Evolutionary conservation across 352 stramenopile genomes (phyloP).

Genomic region (Pythium biforme): DNA sequence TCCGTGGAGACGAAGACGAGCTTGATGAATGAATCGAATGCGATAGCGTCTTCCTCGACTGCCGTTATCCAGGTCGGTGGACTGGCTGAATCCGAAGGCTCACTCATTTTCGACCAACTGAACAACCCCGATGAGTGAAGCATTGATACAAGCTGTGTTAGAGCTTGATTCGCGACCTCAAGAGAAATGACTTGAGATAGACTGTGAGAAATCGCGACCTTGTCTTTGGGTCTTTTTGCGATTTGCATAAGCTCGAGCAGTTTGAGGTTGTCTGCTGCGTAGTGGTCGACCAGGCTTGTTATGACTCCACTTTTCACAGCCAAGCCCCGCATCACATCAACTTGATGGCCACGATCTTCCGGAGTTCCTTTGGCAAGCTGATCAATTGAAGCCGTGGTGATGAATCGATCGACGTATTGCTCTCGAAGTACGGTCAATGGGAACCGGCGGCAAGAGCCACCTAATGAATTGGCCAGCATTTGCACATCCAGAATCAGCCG

Average conservation of each 20-base stretch:
- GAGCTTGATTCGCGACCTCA: not conserved
- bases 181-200: not conserved
- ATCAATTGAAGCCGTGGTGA: not conserved
- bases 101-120: not conserved
- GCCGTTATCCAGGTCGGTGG: not conserved
- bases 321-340: not conserved
- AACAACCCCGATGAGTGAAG: not conserved
- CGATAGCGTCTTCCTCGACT: not conserved
- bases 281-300: not conserved
- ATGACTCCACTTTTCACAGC: not conserved
- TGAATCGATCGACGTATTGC: not conserved
- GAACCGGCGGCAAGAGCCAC: not conserved
- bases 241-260: slow-evolving; percentile 6
- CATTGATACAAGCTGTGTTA: slow-evolving; percentile 8
- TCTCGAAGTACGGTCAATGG: not conserved
- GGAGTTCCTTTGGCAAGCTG: too few species aligned
- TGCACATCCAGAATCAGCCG: not conserved
- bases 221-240: not conserved
- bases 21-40: slow-evolving; percentile 14
- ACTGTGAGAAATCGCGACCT: not conserved
- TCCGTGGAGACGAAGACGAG: slow-evolving; percentile 13
- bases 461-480: not conserved
- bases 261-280: not conserved
- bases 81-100: not conserved
- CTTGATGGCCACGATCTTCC: not conserved